Base-by-base conservation (phyloP, 192 early-diverging fungal genomes). In the Radiomyces spectabilis region DNA sequence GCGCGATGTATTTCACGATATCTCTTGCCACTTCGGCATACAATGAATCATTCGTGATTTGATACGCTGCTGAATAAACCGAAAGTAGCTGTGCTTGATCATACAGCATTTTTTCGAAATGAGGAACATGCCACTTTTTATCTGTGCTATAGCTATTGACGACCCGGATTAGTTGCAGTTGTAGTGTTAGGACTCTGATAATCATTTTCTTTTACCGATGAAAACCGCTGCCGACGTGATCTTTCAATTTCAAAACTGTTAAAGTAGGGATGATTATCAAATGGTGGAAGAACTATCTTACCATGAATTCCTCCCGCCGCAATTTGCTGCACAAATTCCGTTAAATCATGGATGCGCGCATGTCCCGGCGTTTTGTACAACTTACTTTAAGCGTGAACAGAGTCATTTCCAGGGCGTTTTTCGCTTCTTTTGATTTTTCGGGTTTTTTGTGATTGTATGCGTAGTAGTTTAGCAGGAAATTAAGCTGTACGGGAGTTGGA, bases 51-150 rank as follows among this genome's bases (percentile, higher is more conserved):
- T 74, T 61, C 3, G 73, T 80, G 10, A 81, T 59, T 16, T 54
- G 42, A 59, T 69, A 77, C 0, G 61, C 57, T n/a, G 68, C 61
- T 1, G 57, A 33, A 55, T 75, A 84, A 1, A 71, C 51, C 10
- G 61, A 57, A 1, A 76, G 45, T 9, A 84, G 65, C 55, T 84
- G 82, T 9, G 78, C 82, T 75, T 84, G 80, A 68, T 84, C 82
- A 48, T 84, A 84, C 8, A 84, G 70, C 82, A 84, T 84, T 39
- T 84, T 82, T 46, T 84, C 82, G 69, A 84, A 84, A 52, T 84
- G 82, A 35, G 82, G 82, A 8, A 84, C 65, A 62, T 80, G 82
- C 82, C 63, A 65, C 31, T 55, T 31, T 12, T 46, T 18, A 32
- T 61, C 58, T 22, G 59, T 61, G 32, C 58, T 61, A 30, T 61